Evolutionary conservation across 768 basidiomycete species (phyloP).

Genomic region (Lactarius vividus): DNA sequence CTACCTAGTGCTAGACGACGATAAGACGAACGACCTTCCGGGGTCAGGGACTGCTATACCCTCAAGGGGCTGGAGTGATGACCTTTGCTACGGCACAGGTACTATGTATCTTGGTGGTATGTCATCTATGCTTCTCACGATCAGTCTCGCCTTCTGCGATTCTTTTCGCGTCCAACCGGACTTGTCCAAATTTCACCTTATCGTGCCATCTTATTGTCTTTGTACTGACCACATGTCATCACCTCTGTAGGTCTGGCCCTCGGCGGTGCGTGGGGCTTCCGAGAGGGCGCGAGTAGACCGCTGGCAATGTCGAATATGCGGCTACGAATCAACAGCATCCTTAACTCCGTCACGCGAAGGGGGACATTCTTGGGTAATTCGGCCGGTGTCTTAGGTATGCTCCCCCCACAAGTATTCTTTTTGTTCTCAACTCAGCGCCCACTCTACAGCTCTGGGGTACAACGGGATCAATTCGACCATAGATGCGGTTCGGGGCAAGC

Average conservation of each 20-base stretch:
- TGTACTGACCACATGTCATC: conserved; percentile 71
- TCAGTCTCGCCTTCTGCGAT: conserved; percentile 31
- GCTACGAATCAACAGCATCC: conserved; percentile 92
- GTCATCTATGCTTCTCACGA: conserved; percentile 39
- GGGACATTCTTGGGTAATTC: conserved; percentile 99
- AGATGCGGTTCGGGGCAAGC: conserved; percentile 83
- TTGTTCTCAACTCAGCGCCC: conserved; percentile 41
- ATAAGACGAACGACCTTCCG: conserved; percentile 87
- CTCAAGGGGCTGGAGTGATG: conserved; percentile 97
- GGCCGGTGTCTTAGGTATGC: conserved; percentile 93
- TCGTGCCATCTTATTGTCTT: conserved; percentile 70
- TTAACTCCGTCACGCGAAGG: conserved; percentile 95
- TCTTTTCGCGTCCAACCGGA: conserved; percentile 57
- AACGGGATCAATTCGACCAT: conserved; percentile 95
- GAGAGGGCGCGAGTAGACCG: conserved; percentile 87
- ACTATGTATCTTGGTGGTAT: conserved; percentile 97
- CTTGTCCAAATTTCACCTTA: conserved; percentile 31
- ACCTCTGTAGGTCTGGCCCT: conserved; percentile 78
- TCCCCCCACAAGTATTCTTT: conserved; percentile 37
- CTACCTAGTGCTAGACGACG: conserved; percentile 93
- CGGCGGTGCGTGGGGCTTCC: conserved; percentile 94
- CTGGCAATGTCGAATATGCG: conserved; percentile 82
- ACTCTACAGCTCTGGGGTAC: conserved; percentile 79
- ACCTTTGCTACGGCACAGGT: conserved; percentile 98
- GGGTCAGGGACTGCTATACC: conserved; percentile 90